Evolutionary conservation across 352 stramenopile species (phyloP), one percentile per base, ranked within the genome.

Genomic region (Blastocystis sp.): DNA sequence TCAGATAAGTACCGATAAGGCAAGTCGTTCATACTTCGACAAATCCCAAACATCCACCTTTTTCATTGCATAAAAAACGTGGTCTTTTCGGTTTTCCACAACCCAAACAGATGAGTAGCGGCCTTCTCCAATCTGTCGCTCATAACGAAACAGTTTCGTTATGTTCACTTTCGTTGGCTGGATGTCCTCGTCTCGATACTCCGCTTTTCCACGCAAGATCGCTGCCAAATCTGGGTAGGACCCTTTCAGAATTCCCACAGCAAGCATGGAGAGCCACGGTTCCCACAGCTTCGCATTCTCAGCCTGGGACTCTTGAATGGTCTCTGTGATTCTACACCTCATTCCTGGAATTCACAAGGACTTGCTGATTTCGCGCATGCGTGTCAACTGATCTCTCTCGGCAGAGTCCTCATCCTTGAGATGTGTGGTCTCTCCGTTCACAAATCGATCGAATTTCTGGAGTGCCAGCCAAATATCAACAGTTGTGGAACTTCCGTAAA

Each of bases 61-160:
- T 39, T 89, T 89, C 16, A 89, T 9, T 3, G 78, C 78, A 30
- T 85, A 85, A 55, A 85, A 85, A 7, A 45, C 16, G n/a, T 85
- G 73, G 56, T 89, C 26, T 47, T 37, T 18, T 20, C 43, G 24
- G 41, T 55, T 64, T 47, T 89, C 78, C 16, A 66, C 66, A 41
- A 79, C 76, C 78, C 63, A 79, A 8, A 89, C 66, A 18, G 47
- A 68, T 3, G 53, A 76, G 43, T 89, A 79, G 16, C 34, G 78
- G 3, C 63, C 66, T 50, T 89, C 63, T 39, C 78, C 78, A 11
- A 89, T 78, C 66, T 89, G 78, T 37, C 78, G 63, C 26, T 89
- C 78, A 39, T 66, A 89, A 39, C 66, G 63, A 45, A 64, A 89
- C 20, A 89, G 37, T 47, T 89, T 89, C 20, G 50, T 62, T 34